Conservation (phyloP, 108 stramenopile species). For the Pseudonitzschia multistriata region DNA sequence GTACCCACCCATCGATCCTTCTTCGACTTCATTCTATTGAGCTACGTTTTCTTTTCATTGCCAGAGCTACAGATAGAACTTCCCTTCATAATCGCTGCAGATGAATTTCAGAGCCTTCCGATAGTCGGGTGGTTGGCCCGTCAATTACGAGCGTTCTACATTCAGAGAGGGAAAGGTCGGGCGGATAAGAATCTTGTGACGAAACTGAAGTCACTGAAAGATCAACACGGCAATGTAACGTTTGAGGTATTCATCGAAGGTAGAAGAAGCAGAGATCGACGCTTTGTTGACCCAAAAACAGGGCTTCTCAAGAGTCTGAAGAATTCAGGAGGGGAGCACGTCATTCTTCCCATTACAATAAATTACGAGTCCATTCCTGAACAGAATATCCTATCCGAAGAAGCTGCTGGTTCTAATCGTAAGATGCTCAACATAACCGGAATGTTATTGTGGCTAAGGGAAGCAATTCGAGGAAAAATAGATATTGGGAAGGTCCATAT, state of each 20-base stretch:
- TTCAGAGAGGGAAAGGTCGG: constrained; percentile 55
- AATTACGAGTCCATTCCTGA: constrained; percentile 86
- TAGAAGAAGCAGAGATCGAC: constrained; percentile 74
- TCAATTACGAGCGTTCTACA: constrained; percentile 59
- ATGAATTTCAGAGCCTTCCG: constrained; percentile 71
- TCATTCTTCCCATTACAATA: constrained; percentile 79
- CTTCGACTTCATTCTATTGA: constrained; percentile 82
- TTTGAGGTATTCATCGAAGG: constrained; percentile 89
- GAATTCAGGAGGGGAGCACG: constrained; percentile 39
- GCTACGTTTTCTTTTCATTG: constrained; percentile 72
- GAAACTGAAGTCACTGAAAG: constrained; percentile 20
- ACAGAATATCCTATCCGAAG: constrained; percentile 50
- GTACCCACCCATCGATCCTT: constrained; percentile 87
- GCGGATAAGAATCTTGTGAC: constrained; percentile 41
- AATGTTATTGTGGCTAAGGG: constrained; percentile 30
- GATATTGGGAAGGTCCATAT: constrained; percentile 72
- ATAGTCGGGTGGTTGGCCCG: constrained; percentile 68
- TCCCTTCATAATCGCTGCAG: constrained; percentile 76
- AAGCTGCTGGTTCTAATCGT: constrained; percentile 40
- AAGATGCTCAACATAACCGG: constrained; percentile 16
- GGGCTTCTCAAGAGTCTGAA: constrained; percentile 71
- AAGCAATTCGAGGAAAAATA: constrained; percentile 47
- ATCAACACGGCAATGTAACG: constrained; percentile 16
- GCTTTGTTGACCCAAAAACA: constrained; percentile 76
- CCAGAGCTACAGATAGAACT: constrained; percentile 79